These are phyloP conservation scores for Aspergillus persii DNA, from an alignment of 2,329 filamentous ascomycete species.

Conservation along the genomic window DNA sequence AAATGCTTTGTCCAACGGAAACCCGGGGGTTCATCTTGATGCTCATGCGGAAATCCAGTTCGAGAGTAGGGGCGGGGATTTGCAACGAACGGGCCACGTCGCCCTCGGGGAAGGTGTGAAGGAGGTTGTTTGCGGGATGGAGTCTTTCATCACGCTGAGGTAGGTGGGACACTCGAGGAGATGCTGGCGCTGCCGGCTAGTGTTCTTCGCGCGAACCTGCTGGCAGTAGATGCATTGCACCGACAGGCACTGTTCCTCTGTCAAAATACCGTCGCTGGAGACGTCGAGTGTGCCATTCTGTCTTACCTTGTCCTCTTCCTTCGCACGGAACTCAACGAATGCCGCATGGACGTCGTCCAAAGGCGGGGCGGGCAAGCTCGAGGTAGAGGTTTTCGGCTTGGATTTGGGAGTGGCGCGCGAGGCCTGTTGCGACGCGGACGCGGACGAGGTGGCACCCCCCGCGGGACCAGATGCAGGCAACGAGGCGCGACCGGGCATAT, in stretches of 20 bases:
- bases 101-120: constrained; percentile 51
- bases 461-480: constrained; percentile 39
- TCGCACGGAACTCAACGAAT: constrained; percentile 49
- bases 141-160: constrained; percentile 53
- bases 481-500: constrained; percentile 38
- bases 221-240: constrained; percentile 53
- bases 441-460: constrained; percentile 26
- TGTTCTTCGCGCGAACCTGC: constrained; percentile 51
- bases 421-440: constrained; percentile 31
- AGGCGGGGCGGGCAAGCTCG: constrained; percentile 46
- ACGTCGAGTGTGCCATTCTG: not conserved
- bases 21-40: constrained; percentile 53
- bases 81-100: constrained; percentile 49
- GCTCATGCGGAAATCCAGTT: constrained; percentile 54
- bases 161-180: constrained; percentile 51
- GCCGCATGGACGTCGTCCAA: constrained; percentile 50
- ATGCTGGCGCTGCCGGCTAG: constrained; percentile 50
- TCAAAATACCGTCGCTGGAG: constrained; percentile 2
- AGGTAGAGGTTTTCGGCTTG: constrained; percentile 36
- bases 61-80: constrained; percentile 47
- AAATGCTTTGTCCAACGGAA: constrained; percentile 45
- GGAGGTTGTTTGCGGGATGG: constrained; percentile 51
- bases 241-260: constrained; percentile 41
- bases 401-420: constrained; percentile 39
- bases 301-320: constrained; percentile 47